Evolutionary conservation across 306 rosid genomes (phyloP), one percentile per base, ranked within the genome.

Genomic region (Pyrus pyrifolia): DNA sequence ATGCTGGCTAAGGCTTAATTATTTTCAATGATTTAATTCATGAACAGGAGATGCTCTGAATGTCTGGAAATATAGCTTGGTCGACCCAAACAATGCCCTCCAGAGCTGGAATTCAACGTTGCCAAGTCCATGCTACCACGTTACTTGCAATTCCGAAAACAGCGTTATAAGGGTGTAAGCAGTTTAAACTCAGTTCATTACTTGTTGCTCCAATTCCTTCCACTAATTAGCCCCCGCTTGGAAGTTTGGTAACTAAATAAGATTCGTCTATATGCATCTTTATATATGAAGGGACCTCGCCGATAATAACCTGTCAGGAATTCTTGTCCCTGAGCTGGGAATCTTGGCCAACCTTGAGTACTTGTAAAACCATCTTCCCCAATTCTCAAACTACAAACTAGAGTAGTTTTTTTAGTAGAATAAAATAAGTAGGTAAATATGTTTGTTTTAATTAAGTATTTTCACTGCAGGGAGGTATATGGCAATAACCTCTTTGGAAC

Each of bases 31-130:
- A 59, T 30, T 38, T 12, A 40, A 29, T 52, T 22, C 19, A 23
- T 25, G 66, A 60, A 60, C 66, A 31, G 81, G 63, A 65, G 85
- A 81, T 75, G 68, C 62, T 61, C 83, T 85, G 1, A 0, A 3
- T 62, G 76, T 76, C 5, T 76, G 81, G 81, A 85, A 72, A 62
- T 3, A 33, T 69, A 10, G 25, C 8, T 46, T 85, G 77, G 51
- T 3, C 1, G 85, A 85, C 59, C 83, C 78, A n/a, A 13, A 67
- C 30, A 59, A 67, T 68, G 78, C 76, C 53, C 81, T 81, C n/a
- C 61, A 61, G 62, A 84, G 83, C 58, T 85, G 88, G 88, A 76
- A 81, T 42, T 72, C 73, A 10, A 79, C 64, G 5, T 59, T 63
- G 10, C 42, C 14, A 14, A 79, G 72, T 64, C 88, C 86, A 29